phyloP scores from a whole-genome alignment of 108 stramenopile genomes.

The Cyclotella kingstonii region DNA sequence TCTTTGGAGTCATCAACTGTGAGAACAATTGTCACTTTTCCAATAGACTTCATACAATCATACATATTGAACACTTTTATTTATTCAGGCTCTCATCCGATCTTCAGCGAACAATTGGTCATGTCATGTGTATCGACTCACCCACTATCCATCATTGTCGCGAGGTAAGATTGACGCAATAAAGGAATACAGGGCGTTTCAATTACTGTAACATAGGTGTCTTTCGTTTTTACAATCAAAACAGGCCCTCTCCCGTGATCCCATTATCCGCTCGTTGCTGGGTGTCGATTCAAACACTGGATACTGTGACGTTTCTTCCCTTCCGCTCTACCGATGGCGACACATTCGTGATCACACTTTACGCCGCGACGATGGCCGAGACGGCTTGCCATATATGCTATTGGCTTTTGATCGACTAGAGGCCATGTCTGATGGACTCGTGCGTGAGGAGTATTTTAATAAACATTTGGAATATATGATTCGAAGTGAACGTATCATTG shows the following conservation, averaged over 20 bases:
- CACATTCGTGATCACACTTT: slow-evolving; percentile 84
- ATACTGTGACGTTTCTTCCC: slow-evolving; percentile 34
- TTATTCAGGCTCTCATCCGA: slow-evolving; percentile 69
- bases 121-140: slow-evolving; percentile 76
- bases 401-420: slow-evolving; percentile 66
- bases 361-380: slow-evolving; percentile 73
- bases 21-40: slow-evolving; percentile 32
- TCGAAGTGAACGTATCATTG: slow-evolving; percentile 68
- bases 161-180: too few species aligned
- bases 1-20: slow-evolving; percentile 76
- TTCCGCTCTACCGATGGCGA: slow-evolving; percentile 79
- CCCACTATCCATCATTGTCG: slow-evolving; percentile 59
- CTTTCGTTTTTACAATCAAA: too few species aligned
- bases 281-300: slow-evolving; percentile 46
- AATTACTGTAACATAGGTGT: too few species aligned
- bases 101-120: slow-evolving; percentile 67
- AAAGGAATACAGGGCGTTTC: too few species aligned
- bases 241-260: slow-evolving; percentile 64
- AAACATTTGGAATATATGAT: slow-evolving; percentile 72
- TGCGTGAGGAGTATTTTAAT: slow-evolving; percentile 50
- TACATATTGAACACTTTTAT: background rate
- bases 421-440: slow-evolving; percentile 36
- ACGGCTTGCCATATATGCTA: slow-evolving; percentile 65
- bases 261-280: slow-evolving; percentile 59
- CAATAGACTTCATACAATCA: background rate